Conservation (phyloP, 768 basidiomycete genomes). For the Pseudohyphozyma bogoriensis region DNA sequence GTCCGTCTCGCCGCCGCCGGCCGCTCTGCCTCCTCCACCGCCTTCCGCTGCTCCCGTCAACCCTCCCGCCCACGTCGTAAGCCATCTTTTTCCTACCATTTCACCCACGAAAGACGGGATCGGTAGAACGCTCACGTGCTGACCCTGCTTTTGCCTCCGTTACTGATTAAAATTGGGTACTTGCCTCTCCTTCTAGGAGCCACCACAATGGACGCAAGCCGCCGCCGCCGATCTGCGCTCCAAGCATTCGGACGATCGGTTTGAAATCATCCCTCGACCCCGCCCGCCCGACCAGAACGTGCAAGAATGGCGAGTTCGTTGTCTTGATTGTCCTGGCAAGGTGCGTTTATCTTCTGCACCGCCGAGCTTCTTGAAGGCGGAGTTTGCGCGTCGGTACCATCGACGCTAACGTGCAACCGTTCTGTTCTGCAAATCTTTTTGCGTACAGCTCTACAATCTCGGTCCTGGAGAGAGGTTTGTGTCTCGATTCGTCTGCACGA, state of each 20-base stretch:
- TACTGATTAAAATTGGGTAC: background rate
- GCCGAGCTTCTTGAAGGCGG: no score
- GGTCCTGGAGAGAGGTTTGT: constrained; percentile 81
- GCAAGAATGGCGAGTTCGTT: constrained; percentile 82
- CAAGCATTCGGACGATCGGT: constrained; percentile 69
- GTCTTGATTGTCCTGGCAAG: constrained; percentile 86
- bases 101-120: no score
- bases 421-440: constrained; percentile 22
- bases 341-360: constrained; percentile 46
- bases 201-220: constrained; percentile 59
- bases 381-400: no score
- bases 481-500: no score
- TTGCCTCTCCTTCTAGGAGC: constrained; percentile 39
- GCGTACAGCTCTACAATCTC: constrained; percentile 67
- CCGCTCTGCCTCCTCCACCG: background rate
- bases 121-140: no score
- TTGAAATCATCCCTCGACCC: constrained; percentile 57
- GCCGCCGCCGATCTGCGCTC: constrained; percentile 60
- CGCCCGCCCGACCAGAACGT: constrained; percentile 50
- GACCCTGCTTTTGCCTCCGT: background rate
- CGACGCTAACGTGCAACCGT: no score
- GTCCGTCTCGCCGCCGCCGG: background rate
- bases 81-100: background rate
- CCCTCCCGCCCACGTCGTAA: constrained; percentile 2
- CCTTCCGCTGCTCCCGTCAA: background rate